Evolutionary conservation across 202 grass and related monocot genomes (phyloP), one percentile per base, ranked within the genome.

Genomic region (Carex arenaria): DNA sequence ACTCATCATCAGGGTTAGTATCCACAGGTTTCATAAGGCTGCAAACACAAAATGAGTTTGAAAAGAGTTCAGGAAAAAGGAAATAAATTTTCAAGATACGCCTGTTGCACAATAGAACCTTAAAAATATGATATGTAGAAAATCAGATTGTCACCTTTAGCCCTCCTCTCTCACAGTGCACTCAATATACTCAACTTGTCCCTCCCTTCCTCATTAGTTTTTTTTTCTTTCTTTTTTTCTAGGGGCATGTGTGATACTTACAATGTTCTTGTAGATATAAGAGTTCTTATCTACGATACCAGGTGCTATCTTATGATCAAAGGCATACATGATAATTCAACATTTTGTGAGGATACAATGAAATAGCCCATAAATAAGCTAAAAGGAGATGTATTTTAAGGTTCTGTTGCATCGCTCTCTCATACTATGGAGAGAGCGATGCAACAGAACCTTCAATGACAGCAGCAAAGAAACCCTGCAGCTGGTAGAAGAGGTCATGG

Each of bases 1-100:
- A 81, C 92, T 97, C 88, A 85, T 94, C 90, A 42, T 81, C 73
- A 89, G 94, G 94, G 83, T 94, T 97, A 74, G 72, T 84, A 85
- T 94, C 88, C 4, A 91, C 52, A 28, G 92, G 88, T 80, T 85
- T 97, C 90, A 97, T 91, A 83, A 89, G 94, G 83, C 94, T 97
- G 87, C 64, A 30, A 81, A 86, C 11, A 68, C 82, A 72, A 40
- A 80, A 60, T 49, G 51, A 12, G 23, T 28, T 49, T 64, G 23
- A 28, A 43, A 47, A 49, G 8, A 81, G n/a, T 66, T 45, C 38
- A 64, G 13, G n/a, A 80, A 65, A 63, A 71, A 71, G 40, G 42
- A 45, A 45, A 9, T 18, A 71, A 15, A 40, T 71, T 40, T 71
- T 17, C 13, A 26, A 9, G 1, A 20, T 61, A 42, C 43, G 67